These are phyloP conservation scores for California macrophylla DNA, from an alignment of 441 rosid genomes.

Conservation along the genomic window DNA sequence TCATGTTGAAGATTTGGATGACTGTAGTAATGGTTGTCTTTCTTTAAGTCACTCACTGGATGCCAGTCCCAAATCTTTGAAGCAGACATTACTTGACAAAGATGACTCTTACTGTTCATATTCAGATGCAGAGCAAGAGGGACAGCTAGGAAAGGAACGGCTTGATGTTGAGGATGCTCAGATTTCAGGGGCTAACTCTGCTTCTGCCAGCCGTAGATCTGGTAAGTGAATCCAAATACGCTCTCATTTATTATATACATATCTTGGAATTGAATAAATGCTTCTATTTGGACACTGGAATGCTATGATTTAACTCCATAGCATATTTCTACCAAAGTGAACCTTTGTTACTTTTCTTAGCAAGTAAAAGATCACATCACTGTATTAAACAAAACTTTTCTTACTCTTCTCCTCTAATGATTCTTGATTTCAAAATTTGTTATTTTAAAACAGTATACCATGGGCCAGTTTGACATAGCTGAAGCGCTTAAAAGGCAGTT, in stretches of 20 bases:
- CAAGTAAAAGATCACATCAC: background rate
- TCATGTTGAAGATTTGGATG: slow-evolving; percentile 23
- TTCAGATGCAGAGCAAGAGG: slow-evolving; percentile 26
- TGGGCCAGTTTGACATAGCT: background rate
- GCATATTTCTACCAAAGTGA: background rate
- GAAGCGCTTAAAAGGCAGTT: background rate
- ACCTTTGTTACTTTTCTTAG: background rate
- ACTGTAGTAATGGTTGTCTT: slow-evolving; percentile 17
- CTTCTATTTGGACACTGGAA: slow-evolving; percentile 5
- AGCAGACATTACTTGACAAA: slow-evolving; percentile 30
- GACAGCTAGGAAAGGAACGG: slow-evolving; percentile 24
- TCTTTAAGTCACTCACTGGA: slow-evolving; percentile 65
- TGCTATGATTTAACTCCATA: slow-evolving; percentile 1
- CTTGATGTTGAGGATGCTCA: slow-evolving; percentile 20
- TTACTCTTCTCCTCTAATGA: background rate
- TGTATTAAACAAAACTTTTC: background rate
- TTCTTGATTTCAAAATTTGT: background rate
- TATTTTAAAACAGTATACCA: background rate
- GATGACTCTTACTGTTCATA: slow-evolving; percentile 23
- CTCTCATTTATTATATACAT: background rate
- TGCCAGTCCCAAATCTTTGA: slow-evolving; percentile 28
- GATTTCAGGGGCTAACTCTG: slow-evolving; percentile 25
- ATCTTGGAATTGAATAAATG: slow-evolving; percentile 13
- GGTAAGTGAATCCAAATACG: slow-evolving; percentile 39
- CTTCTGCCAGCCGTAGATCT: slow-evolving; percentile 31